A percentile compares a stretch with the other conserved stretches of the same genome.
phyloP scores from a whole-genome alignment of 78 protist species.

The Tieghemostelium lacteum region DNA sequence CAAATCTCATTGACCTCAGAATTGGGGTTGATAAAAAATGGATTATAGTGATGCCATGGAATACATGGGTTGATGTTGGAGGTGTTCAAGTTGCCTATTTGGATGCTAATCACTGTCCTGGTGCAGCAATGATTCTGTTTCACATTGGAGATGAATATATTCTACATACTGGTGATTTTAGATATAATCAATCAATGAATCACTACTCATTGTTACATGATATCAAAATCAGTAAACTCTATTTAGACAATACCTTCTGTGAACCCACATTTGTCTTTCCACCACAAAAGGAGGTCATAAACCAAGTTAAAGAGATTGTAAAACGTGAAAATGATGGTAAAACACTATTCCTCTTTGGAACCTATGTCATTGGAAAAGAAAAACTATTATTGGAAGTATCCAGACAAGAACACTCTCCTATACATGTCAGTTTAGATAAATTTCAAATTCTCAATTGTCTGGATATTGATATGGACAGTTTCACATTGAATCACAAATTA shows the following conservation, averaged over 20 bases:
- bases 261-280: constrained; percentile 87
- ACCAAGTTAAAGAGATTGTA: constrained; percentile 30
- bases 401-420: constrained; percentile 9
- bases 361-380: constrained; percentile 92
- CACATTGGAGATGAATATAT: constrained; percentile 9
- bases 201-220: constrained; percentile 11
- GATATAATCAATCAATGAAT: constrained; percentile 54
- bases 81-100: constrained; percentile 76
- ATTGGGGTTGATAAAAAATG: constrained; percentile 54
- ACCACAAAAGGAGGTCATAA: constrained; percentile 73
- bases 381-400: constrained; percentile 69
- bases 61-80: constrained; percentile 10
- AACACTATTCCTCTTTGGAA: constrained; percentile 83
- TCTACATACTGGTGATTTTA: constrained; percentile 93
- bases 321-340: constrained; percentile 17
- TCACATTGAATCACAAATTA: constrained; percentile 34
- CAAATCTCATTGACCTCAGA: constrained; percentile 56
- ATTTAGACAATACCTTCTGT: constrained; percentile 90
- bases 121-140: constrained; percentile 87
- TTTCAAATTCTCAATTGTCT: constrained; percentile 22
- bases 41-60: constrained; percentile 26
- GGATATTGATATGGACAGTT: not conserved
- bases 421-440: constrained; percentile 46
- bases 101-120: constrained; percentile 95
- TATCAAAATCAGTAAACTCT: constrained; percentile 39